Base-by-base conservation (phyloP, 345 rosid species). In the Corchorus capsularis region DNA sequence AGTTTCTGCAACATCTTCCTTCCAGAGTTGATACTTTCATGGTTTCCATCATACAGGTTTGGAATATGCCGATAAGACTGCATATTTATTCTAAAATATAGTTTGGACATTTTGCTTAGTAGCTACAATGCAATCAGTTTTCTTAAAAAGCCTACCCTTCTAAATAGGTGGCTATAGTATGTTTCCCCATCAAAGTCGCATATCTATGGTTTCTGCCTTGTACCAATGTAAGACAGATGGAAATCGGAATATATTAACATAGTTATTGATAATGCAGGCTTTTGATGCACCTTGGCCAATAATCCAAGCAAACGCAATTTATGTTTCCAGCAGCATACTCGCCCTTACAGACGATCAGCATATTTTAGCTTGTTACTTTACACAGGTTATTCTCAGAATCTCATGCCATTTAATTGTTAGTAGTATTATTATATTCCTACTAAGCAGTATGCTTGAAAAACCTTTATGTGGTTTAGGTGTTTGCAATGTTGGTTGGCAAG, bases 201-300 rank as follows among this genome's bases (percentile, higher is more conserved):
- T 15, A 47, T 47, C 8, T 2, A 7, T 17, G 4, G 19, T 14
- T 20, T n/a, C 32, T 20, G 71, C 19, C 20, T 47, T 14, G 27
- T 68, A 39, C 59, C 34, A n/a, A 53, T 53, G 9, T 1, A 32
- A 32, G 17, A 49, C 47, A 3, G 62, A 37, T 50, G 47, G 55
- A 60, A 73, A 22, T 39, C 32, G 37, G 56, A 69, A 45, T 12
- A 79, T 17, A 10, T 27, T 46, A 47, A 43, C 55, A 49, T 59
- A 16, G 62, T 20, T 12, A 37, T 49, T 32, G 61, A 74, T 70
- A 63, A 47, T 82, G 85, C 94, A 95, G 97, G 97, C 93, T 72
- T 92, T 91, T 76, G 99, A 95, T 79, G 96, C 99, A 46, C 90
- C 93, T 17, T 93, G 96, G 98, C 90, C 99, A 14, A 83, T 88